A percentile compares a stretch with the other conserved stretches of the same genome.
Evolutionary conservation across 371 early-diverging fungal genomes (phyloP).

Genomic region (Chytridium lagenaria): DNA sequence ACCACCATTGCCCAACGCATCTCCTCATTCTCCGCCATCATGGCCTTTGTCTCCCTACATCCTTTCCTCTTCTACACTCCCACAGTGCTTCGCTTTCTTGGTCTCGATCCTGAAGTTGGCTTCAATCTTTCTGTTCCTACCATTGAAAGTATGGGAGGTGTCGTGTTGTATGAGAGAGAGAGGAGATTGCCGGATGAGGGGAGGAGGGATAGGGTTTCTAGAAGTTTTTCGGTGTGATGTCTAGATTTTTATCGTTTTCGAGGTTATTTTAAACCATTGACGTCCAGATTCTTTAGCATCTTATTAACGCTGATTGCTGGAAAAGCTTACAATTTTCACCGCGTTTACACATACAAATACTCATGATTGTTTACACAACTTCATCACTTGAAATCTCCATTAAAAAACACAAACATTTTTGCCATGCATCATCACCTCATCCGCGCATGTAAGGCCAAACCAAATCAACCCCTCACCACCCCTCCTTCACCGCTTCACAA

Average conservation of each 20-base stretch:
- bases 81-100: constrained; percentile 2
- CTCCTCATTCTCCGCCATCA: constrained; percentile 1
- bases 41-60: constrained; percentile 11
- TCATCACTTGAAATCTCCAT: background rate
- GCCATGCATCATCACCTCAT: background rate
- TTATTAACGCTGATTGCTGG: too few relatives aligned
- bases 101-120: background rate
- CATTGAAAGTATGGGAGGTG: background rate
- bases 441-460: too few relatives aligned
- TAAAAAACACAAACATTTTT: background rate
- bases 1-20: constrained; percentile 8
- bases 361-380: too few relatives aligned
- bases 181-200: background rate
- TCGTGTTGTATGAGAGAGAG: background rate
- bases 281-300: too few relatives aligned
- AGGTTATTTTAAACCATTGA: too few relatives aligned
- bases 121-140: background rate
- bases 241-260: too few relatives aligned
- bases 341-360: too few relatives aligned
- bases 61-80: background rate
- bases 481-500: background rate
- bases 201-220: background rate
- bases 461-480: too few relatives aligned
- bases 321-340: too few relatives aligned
- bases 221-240: background rate